These are phyloP conservation scores for Termitomyces sp. DNA, from an alignment of 768 basidiomycete genomes.

Conservation along the genomic window DNA sequence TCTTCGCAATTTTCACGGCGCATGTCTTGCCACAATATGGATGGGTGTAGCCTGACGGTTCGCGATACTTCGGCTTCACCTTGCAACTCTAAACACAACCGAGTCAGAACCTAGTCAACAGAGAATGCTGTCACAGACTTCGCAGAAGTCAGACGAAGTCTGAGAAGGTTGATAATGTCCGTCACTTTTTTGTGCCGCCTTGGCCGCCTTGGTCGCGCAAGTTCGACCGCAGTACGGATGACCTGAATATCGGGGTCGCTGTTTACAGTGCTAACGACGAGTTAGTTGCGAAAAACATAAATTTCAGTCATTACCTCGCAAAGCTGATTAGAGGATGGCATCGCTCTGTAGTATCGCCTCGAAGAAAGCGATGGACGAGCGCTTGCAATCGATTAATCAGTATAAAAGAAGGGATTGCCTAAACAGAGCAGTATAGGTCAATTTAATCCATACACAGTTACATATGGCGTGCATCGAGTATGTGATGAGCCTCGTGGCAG, in stretches of 20 bases:
- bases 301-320: background rate
- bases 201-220: constrained; percentile 2
- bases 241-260: constrained; percentile 1
- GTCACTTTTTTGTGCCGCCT: background rate
- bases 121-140: constrained; percentile 27
- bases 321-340: background rate
- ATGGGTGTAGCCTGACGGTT: constrained; percentile 47
- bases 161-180: background rate
- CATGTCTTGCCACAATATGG: constrained; percentile 62
- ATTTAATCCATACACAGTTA: background rate
- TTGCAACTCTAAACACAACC: constrained; percentile 42
- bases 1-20: constrained; percentile 21
- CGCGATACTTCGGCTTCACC: constrained; percentile 52
- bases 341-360: background rate
- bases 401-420: background rate
- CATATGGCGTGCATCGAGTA: background rate
- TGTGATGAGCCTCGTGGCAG: background rate
- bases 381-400: background rate
- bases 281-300: background rate
- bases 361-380: background rate
- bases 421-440: background rate
- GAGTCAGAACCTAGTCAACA: background rate
- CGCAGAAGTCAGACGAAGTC: constrained; percentile 23
- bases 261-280: background rate
- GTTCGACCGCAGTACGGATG: constrained; percentile 1